phyloP scores from a whole-genome alignment of 768 basidiomycete species.

The Tephrocybe rancida region DNA sequence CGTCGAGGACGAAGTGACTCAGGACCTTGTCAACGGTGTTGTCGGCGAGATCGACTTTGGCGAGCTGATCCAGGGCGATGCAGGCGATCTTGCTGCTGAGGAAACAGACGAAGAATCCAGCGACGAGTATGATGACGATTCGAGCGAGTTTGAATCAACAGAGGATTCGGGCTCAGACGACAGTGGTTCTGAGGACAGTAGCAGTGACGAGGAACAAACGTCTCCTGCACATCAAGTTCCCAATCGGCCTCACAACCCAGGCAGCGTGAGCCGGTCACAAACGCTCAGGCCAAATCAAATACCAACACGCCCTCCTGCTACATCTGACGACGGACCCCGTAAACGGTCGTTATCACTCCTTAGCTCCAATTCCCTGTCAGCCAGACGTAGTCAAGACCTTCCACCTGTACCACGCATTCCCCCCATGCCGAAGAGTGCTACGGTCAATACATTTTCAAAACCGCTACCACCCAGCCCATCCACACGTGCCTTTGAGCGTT shows the following conservation, averaged over 20 bases:
- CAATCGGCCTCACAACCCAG: neutral
- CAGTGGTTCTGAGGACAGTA: slow-evolving; percentile 20
- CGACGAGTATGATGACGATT: slow-evolving; percentile 38
- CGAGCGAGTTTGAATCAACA: slow-evolving; percentile 30
- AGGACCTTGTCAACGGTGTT: slow-evolving; percentile 77
- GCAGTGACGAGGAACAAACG: slow-evolving; percentile 29
- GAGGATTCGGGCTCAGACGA: slow-evolving; percentile 19
- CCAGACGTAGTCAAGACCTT: slow-evolving; percentile 32
- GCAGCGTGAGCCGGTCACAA: slow-evolving; percentile 10
- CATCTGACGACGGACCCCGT: slow-evolving; percentile 19
- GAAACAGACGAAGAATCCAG: slow-evolving; percentile 52
- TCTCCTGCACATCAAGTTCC: slow-evolving; percentile 2
- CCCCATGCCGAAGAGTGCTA: slow-evolving; percentile 29
- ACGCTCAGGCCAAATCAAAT: slow-evolving; percentile 9
- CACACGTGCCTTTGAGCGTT: slow-evolving; percentile 21
- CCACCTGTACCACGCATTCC: slow-evolving; percentile 48
- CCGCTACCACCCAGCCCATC: slow-evolving; percentile 41
- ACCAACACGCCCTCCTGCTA: too few species aligned
- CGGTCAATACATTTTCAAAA: slow-evolving; percentile 28
- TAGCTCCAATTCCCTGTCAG: slow-evolving; percentile 41
- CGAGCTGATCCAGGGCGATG: slow-evolving; percentile 77
- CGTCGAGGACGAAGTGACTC: slow-evolving; percentile 83
- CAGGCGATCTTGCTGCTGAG: slow-evolving; percentile 79
- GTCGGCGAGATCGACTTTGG: slow-evolving; percentile 83
- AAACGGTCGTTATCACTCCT: slow-evolving; percentile 49